Conservation (phyloP, 2,329 filamentous ascomycete species). For the Chrysoporthe austroafricana region DNA sequence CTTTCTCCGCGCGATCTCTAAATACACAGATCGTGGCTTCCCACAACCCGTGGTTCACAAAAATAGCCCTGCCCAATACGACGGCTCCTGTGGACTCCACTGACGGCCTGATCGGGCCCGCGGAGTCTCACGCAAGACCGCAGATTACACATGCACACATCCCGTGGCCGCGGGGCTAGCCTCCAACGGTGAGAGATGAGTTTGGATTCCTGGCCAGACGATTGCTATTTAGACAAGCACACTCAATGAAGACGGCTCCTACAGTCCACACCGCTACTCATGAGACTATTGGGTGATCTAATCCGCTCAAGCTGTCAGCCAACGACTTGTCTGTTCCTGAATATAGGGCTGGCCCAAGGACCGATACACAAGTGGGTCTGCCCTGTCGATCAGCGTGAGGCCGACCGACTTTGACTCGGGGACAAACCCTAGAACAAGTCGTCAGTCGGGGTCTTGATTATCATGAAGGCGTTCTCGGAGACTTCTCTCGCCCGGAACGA, state of each 20-base stretch:
- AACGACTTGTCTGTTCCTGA: slow-evolving; percentile 21
- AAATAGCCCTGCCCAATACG: background rate
- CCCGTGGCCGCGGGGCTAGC: background rate
- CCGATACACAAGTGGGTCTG: slow-evolving; percentile 21
- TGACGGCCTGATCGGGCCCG: background rate
- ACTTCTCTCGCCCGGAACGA: background rate
- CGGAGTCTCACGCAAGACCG: background rate
- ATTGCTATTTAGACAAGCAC: slow-evolving; percentile 8
- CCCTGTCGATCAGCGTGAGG: slow-evolving; percentile 20
- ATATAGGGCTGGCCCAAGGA: slow-evolving; percentile 26
- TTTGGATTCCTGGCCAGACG: background rate
- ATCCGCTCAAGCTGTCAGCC: background rate
- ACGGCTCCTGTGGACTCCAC: background rate
- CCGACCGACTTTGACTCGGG: background rate
- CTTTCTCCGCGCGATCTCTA: background rate
- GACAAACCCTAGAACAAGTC: background rate
- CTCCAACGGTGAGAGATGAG: background rate
- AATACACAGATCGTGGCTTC: background rate
- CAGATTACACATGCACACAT: slow-evolving; percentile 4
- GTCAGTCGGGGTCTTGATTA: background rate
- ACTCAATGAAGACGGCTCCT: background rate
- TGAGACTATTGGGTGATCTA: background rate
- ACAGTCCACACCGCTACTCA: background rate
- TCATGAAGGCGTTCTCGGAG: background rate
- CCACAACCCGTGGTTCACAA: slow-evolving; percentile 7